Percentiles rank a stretch among this genome's conserved stretches.
Evolutionary conservation across 1,284 basidiomycete genomes (phyloP).

Genomic region (Malassezia vespertilionis): DNA sequence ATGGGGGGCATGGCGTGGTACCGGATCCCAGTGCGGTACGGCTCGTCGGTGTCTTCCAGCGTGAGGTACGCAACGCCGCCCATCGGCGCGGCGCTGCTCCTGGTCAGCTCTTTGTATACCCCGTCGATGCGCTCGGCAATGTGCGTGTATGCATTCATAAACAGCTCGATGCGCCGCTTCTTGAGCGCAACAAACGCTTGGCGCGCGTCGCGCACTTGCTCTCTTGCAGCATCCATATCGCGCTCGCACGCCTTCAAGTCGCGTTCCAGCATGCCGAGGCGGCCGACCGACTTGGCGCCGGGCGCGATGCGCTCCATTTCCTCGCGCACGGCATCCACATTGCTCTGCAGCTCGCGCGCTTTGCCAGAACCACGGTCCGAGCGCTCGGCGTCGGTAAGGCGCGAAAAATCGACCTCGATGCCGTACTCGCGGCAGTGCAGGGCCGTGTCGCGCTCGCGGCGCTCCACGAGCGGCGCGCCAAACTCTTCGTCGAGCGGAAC

Average conservation of each 20-base stretch:
- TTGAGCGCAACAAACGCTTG: slow-evolving; percentile 84
- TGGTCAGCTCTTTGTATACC: slow-evolving; percentile 96
- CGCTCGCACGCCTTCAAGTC: slow-evolving; percentile 53
- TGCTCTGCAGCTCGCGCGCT: slow-evolving; percentile 60
- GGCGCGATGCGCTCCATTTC: slow-evolving; percentile 92
- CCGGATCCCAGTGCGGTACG: slow-evolving; percentile 86
- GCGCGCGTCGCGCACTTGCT: slow-evolving; percentile 73
- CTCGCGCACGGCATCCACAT: slow-evolving; percentile 39
- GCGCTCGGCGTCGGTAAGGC: slow-evolving; percentile 70
- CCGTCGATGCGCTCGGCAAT: slow-evolving; percentile 86
- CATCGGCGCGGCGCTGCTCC: slow-evolving; percentile 78
- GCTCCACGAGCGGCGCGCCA: slow-evolving; percentile 54
- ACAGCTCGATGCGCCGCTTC: slow-evolving; percentile 60
- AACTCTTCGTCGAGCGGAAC: slow-evolving; percentile 86
- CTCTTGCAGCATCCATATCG: slow-evolving; percentile 55
- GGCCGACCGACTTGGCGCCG: slow-evolving; percentile 88
- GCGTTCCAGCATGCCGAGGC: slow-evolving; percentile 81
- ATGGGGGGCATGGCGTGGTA: slow-evolving; percentile 95
- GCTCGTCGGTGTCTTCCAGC: slow-evolving; percentile 95
- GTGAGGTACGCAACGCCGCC: slow-evolving; percentile 92
- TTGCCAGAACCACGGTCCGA: slow-evolving; percentile 62
- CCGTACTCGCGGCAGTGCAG: slow-evolving; percentile 73
- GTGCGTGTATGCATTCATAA: slow-evolving; percentile 91
- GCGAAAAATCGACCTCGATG: slow-evolving; percentile 72
- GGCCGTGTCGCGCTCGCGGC: slow-evolving; percentile 55